Evolutionary conservation across 305 asterid genomes (phyloP), one percentile per base, ranked within the genome.

Genomic region (Fraxinus xanthoxyloides): DNA sequence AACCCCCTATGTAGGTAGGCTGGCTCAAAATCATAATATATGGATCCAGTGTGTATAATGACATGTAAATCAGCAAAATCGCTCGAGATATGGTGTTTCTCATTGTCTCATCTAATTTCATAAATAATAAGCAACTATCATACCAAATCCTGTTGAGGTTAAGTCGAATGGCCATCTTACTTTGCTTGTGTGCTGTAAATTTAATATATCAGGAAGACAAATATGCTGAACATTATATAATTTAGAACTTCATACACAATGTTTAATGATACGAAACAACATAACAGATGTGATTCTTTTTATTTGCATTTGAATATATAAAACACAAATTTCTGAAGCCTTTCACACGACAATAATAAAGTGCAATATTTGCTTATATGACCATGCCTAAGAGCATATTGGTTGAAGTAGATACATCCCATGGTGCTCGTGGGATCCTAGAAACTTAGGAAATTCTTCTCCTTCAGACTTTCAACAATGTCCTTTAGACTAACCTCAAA

Each of bases 401-500:
- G 32, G 30, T 61, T 24, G 67, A 63, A 63, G 72, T 63, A 63
- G 72, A 63, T 63, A 24, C 35, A 65, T 26, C 31, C 34, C 32
- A 24, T 9, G 73, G 35, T 10, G 75, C 34, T 30, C 12, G 4
- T 69, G 23, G 40, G 75, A 69, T 28, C 19, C 75, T 46, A 81
- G n/a, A 79, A 38, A 48, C 59, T 26, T 28, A 90, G 79, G 30
- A 84, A 84, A 35, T 70, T 85, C 72, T 80, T 90, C 31, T 82
- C 82, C 73, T 43, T 87, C 77, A 85, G 67, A 79, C 87, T 87
- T 63, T 90, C 87, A 76, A 90, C 51, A 10, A 48, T 81, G 48
- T 90, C 90, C 83, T 84, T 88, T 54, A 87, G 30, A 78, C 90
- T 90, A 80, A 77, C 88, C 82, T 90, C 88, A 12, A 86, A 21